These are phyloP conservation scores for Mallotus japonicus DNA, from an alignment of 441 rosid genomes.

Conservation along the genomic window DNA sequence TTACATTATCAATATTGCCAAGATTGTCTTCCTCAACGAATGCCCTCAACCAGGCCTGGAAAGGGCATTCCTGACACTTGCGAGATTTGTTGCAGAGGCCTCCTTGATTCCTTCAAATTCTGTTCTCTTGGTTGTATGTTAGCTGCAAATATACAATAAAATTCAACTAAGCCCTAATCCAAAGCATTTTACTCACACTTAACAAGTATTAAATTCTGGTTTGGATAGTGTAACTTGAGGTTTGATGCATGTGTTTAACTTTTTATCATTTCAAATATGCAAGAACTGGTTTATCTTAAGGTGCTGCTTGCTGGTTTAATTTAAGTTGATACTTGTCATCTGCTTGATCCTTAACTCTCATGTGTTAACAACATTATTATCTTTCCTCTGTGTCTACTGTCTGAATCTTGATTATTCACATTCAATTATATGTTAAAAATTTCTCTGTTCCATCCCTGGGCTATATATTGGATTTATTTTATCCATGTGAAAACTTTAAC, in stretches of 20 bases:
- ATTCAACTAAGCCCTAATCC: no score
- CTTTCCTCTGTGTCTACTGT: no score
- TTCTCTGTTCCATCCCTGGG: neutral
- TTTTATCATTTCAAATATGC: neutral
- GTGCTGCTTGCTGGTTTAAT: neutral
- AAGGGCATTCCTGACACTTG: no score
- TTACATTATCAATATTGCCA: no score
- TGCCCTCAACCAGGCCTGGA: no score
- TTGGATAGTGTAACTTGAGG: neutral
- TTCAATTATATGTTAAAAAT: no score
- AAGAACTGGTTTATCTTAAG: neutral
- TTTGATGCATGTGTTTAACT: neutral
- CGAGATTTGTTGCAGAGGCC: no score
- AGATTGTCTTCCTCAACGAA: no score
- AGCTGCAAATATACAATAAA: neutral
- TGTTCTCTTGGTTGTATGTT: neutral
- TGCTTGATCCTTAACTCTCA: neutral
- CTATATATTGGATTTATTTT: neutral
- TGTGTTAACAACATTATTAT: no score
- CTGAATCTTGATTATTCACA: no score
- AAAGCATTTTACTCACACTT: neutral
- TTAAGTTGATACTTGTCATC: neutral
- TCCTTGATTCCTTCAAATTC: no score
- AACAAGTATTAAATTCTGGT: neutral
- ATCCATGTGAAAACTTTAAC: no score